Conservation (phyloP, 2,329 filamentous ascomycete species). For the Penicillium hordei region DNA sequence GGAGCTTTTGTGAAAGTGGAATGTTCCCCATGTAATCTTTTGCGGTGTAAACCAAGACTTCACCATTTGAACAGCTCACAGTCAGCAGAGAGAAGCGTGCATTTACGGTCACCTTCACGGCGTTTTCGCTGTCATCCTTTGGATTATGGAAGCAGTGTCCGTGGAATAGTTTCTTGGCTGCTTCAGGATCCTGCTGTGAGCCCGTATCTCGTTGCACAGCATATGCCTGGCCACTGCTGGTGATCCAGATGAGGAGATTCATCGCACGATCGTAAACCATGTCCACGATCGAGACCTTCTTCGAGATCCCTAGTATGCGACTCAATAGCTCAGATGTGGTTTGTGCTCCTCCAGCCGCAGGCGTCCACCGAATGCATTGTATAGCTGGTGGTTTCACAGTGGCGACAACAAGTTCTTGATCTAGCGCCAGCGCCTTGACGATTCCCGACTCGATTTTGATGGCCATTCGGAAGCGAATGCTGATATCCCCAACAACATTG, state of each 20-base stretch:
- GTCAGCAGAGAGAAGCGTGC: slow-evolving; percentile 92
- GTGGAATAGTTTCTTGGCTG: slow-evolving; percentile 70
- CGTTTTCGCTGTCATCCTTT: slow-evolving; percentile 58
- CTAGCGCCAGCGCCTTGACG: slow-evolving; percentile 78
- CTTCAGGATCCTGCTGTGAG: slow-evolving; percentile 44
- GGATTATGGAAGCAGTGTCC: slow-evolving; percentile 89
- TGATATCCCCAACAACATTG: slow-evolving; percentile 78
- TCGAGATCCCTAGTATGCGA: slow-evolving; percentile 81
- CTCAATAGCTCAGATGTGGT: slow-evolving; percentile 88
- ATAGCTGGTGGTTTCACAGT: slow-evolving; percentile 90
- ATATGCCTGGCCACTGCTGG: slow-evolving; percentile 81
- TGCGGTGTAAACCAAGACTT: slow-evolving; percentile 84
- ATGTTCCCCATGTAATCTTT: slow-evolving; percentile 94
- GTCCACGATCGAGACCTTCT: slow-evolving; percentile 71
- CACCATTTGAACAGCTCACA: slow-evolving; percentile 75
- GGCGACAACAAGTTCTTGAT: slow-evolving; percentile 89
- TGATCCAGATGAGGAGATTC: slow-evolving; percentile 93
- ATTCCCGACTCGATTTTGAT: slow-evolving; percentile 98
- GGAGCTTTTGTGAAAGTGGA: slow-evolving; percentile 76
- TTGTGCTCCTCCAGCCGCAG: slow-evolving; percentile 76
- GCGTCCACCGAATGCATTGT: slow-evolving; percentile 93
- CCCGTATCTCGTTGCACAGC: slow-evolving; percentile 72
- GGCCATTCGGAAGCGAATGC: slow-evolving; percentile 91
- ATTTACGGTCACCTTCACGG: slow-evolving; percentile 79
- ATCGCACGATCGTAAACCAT: slow-evolving; percentile 96